Evolutionary conservation across 78 protist species (phyloP), one percentile per base, ranked within the genome.

Genomic region (Speleostelium caveatum): DNA sequence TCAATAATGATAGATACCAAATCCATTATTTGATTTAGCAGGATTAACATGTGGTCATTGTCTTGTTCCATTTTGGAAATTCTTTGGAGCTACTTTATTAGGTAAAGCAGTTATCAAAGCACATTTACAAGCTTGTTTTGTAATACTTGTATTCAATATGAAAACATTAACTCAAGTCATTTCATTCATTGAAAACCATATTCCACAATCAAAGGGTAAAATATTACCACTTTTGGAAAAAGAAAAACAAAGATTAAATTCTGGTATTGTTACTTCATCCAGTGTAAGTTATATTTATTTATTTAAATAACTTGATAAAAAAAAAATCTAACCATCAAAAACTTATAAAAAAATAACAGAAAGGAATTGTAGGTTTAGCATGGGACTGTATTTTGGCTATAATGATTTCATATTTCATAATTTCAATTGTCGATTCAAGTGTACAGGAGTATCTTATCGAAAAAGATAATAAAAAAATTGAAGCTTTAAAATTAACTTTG

Each of bases 21-120:
- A 96, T 59, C 88, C 96, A 56, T 62, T 90, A 41, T 96, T 96
- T 65, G 98, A 96, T 83, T 66, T 95, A 61, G 80, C 93, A 39
- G 98, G 98, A 38, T 53, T 96, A 61, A 73, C 95, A 56, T 96
- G 97, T 90, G 98, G 98, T 16, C 80, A 53, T 32, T 73, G 62
- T 45, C 69, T 71, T 17, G 90, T 96, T 38, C 98, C 98, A 49
- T 96, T 96, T 73, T 86, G 87, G 88, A 93, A 93, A 39, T 96
- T 96, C 95, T 96, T 96, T 56, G 93, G 90, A 8, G 97, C 97
- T n/a, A 90, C 95, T 2, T 38, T 92, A 24, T 49, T 96, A 32
- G 97, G 97, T 60, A 96, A 96, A 67, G 97, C 96, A 17, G 74
- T 96, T 55, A 38, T 96, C 72, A 96, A 96, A 72, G 96, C 87